phyloP scores from a whole-genome alignment of 2,329 filamentous ascomycete species.

The Nemania sp. region DNA sequence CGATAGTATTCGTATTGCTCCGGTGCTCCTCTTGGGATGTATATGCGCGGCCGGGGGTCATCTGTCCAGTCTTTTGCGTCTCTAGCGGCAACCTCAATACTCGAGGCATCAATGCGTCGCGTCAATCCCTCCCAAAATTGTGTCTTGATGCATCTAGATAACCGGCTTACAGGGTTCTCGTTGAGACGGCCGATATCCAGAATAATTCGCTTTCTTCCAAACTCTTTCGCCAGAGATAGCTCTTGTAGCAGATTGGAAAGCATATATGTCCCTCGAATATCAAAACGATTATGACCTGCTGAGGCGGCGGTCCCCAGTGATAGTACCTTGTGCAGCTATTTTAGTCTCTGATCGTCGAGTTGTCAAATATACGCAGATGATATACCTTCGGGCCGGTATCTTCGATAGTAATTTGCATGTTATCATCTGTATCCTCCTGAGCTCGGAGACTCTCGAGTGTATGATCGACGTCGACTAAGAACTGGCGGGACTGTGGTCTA shows the following conservation, averaged over 20 bases:
- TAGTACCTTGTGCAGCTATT: slow-evolving; percentile 61
- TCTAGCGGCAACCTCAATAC: slow-evolving; percentile 80
- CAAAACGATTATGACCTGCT: slow-evolving; percentile 82
- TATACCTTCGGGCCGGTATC: slow-evolving; percentile 83
- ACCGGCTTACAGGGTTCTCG: slow-evolving; percentile 89
- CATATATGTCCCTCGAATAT: slow-evolving; percentile 95
- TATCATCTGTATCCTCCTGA: slow-evolving; percentile 90
- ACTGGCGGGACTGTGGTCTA: slow-evolving; percentile 68
- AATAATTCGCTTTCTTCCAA: slow-evolving; percentile 84
- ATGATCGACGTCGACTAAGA: slow-evolving; percentile 82
- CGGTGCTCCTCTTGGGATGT: slow-evolving; percentile 80
- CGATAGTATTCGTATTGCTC: slow-evolving; percentile 91
- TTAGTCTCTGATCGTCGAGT: slow-evolving; percentile 6
- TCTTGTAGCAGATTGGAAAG: slow-evolving; percentile 95
- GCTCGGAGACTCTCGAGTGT: slow-evolving; percentile 78
- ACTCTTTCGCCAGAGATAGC: slow-evolving; percentile 87
- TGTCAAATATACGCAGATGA: not conserved
- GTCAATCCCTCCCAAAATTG: slow-evolving; percentile 94
- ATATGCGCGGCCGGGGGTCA: slow-evolving; percentile 87
- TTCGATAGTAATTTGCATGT: slow-evolving; percentile 97
- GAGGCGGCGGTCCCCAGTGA: slow-evolving; percentile 83
- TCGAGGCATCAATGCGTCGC: slow-evolving; percentile 83
- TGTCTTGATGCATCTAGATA: slow-evolving; percentile 83
- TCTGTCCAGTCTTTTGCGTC: slow-evolving; percentile 96
- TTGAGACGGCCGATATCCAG: slow-evolving; percentile 89